phyloP scores from a whole-genome alignment of 2,329 filamentous ascomycete species.

The Knufia fluminis region DNA sequence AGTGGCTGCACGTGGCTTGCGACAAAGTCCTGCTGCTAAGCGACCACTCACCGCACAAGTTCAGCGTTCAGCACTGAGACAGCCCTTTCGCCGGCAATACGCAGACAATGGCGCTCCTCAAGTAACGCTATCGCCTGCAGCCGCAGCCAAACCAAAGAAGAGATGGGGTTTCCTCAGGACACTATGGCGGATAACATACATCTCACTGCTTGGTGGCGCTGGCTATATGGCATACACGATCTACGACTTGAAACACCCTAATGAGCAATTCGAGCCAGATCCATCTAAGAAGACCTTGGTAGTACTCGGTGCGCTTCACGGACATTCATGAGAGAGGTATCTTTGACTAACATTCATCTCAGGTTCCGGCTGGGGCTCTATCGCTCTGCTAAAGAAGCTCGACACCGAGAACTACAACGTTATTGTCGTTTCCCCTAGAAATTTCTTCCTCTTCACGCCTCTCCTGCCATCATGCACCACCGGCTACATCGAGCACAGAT shows the following conservation, averaged over 20 bases:
- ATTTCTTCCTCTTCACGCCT: constrained; percentile 99
- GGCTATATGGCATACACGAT: constrained; percentile 71
- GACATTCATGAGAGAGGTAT: not conserved
- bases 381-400: constrained; percentile 95
- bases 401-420: constrained; percentile 99
- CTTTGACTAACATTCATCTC: constrained; percentile 19
- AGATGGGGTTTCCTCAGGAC: constrained; percentile 65
- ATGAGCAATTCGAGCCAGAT: constrained; percentile 68
- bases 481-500: constrained; percentile 94
- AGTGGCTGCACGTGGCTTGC: constrained; percentile 5
- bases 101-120: constrained; percentile 41
- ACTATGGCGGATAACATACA: constrained; percentile 73
- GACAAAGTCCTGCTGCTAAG: constrained; percentile 10
- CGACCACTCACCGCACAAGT: constrained; percentile 10
- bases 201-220: constrained; percentile 60
- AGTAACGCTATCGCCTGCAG: constrained; percentile 25
- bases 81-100: constrained; percentile 38
- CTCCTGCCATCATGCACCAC: constrained; percentile 95
- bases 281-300: constrained; percentile 94
- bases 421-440: constrained; percentile 91
- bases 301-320: constrained; percentile 63
- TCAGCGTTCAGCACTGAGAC: constrained; percentile 25
- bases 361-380: constrained; percentile 95
- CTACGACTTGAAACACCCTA: constrained; percentile 72
- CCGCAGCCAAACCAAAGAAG: constrained; percentile 37